Evolutionary conservation across 768 basidiomycete genomes (phyloP).

Genomic region (Pleurotus cornucopiae): DNA sequence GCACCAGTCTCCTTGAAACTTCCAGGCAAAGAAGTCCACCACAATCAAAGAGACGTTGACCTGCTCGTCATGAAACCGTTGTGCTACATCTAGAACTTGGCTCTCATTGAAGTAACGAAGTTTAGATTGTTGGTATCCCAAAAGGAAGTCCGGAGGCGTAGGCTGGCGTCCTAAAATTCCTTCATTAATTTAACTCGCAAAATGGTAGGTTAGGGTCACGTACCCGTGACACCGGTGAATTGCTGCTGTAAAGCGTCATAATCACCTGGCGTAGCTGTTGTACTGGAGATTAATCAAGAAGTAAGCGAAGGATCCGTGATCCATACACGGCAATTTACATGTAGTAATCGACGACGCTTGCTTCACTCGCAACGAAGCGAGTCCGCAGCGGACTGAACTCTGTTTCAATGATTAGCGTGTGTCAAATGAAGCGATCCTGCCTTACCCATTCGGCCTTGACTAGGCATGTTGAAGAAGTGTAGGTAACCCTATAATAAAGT

Average conservation of each 20-base stretch:
- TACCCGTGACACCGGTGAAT: constrained; percentile 31
- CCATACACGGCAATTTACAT: constrained; percentile 17
- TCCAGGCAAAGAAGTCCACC: constrained; percentile 33
- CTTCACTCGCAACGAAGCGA: constrained; percentile 26
- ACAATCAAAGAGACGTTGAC: constrained; percentile 32
- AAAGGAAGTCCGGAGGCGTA: constrained; percentile 29
- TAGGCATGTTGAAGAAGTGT: constrained; percentile 32
- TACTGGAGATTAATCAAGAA: constrained; percentile 16
- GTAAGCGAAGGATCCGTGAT: too few relatives aligned
- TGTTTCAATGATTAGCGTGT: neutral
- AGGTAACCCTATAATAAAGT: constrained; percentile 23
- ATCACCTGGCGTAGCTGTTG: constrained; percentile 29
- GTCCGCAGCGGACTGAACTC: constrained; percentile 29
- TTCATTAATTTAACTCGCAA: neutral
- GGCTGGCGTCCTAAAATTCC: constrained; percentile 26
- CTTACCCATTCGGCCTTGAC: constrained; percentile 29
- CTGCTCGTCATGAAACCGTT: constrained; percentile 30
- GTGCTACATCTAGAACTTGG: constrained; percentile 28
- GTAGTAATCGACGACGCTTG: constrained; percentile 31
- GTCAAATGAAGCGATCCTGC: constrained; percentile 1
- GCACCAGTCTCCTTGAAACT: constrained; percentile 33
- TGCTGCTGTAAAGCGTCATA: constrained; percentile 31
- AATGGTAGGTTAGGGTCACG: neutral
- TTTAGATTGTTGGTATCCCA: constrained; percentile 33
- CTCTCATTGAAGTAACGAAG: constrained; percentile 32